phyloP scores from a whole-genome alignment of 371 early-diverging fungal genomes.

The Cokeromyces recurvatus region DNA sequence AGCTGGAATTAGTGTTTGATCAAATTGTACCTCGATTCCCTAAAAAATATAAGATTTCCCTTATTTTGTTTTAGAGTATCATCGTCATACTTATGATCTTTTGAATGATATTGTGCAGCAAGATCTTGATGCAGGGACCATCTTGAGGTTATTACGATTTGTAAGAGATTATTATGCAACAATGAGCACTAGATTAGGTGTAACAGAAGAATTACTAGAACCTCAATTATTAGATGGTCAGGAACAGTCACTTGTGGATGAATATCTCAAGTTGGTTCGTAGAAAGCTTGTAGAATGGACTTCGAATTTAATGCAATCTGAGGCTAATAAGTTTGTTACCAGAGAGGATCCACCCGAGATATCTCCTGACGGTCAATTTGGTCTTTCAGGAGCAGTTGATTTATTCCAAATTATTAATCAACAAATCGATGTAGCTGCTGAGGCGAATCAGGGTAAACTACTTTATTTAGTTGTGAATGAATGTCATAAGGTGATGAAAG shows the following conservation, averaged over 20 bases:
- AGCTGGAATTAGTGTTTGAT: constrained; percentile 83
- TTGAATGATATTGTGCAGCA: constrained; percentile 71
- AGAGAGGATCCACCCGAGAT: constrained; percentile 74
- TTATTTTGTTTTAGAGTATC: constrained; percentile 90
- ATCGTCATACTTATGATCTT: constrained; percentile 79
- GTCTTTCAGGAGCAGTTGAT: constrained; percentile 76
- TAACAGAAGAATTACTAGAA: constrained; percentile 86
- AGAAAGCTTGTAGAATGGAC: constrained; percentile 89
- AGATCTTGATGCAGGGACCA: constrained; percentile 72
- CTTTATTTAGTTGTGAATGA: constrained; percentile 83
- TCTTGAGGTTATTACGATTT: constrained; percentile 81
- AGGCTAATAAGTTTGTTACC: constrained; percentile 74
- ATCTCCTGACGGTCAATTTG: constrained; percentile 74
- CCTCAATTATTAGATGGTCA: constrained; percentile 90
- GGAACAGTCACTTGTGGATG: constrained; percentile 81
- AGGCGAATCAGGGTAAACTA: constrained; percentile 80
- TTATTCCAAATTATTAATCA: constrained; percentile 96
- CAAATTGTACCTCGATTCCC: constrained; percentile 87
- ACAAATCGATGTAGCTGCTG: constrained; percentile 85
- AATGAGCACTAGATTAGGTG: constrained; percentile 82
- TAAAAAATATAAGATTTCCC: constrained; percentile 84
- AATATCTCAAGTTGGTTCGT: constrained; percentile 85
- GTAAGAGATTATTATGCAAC: constrained; percentile 86
- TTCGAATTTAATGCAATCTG: constrained; percentile 77
- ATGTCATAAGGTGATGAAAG: constrained; percentile 79